Base-by-base conservation (phyloP, 2,329 filamentous ascomycete species). In the Neofusicoccum sp. region DNA sequence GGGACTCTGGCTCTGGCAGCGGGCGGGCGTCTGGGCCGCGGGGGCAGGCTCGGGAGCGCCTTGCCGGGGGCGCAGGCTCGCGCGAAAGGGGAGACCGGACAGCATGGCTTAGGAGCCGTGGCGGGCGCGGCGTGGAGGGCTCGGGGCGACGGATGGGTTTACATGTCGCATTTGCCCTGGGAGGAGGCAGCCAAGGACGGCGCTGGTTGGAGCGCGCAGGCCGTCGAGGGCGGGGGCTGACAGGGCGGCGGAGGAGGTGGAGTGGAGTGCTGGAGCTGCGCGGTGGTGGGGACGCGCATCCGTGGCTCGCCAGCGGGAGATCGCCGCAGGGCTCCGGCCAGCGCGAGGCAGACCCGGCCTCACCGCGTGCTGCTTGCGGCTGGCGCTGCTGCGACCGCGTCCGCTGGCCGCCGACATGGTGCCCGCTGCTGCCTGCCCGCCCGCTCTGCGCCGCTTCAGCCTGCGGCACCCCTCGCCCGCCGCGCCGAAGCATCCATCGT, bases 31-130 rank as follows among this genome's bases (percentile, higher is more conserved):
- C 14, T 29, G n/a, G 11, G 48, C 31, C 31, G 37, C n/a, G 29
- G 36, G 48, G 29, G 41, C 54, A 16, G 29, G 41, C 39, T 58
- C 41, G 9, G 54, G 54, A 14, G 33, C 37, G 14, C 39, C n/a
- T 22, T 33, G 41, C 12, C 54, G 39, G 41, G 54, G 41, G 54
- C 54, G 54, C 39, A 58, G 29, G 41, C 29, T 45, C 45, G 54
- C 54, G 54, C 54, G 54, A 58, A 58, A 58, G 41, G 54, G 54
- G 54, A 58, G 54, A 45, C 54, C 54, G 54, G 54, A 58, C 41
- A 58, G 54, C 54, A 58, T 58, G 54, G 31, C 28, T 39, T 45
- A 29, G 41, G 41, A 36, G 41, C 54, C 29, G 54, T 45, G 9
- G 14, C 28, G 4, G 16, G 36, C 12, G 41, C 41, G 14, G 54